Base-by-base conservation (phyloP, 1,284 basidiomycete species). In the Ceratorhiza oryzae-sativae region DNA sequence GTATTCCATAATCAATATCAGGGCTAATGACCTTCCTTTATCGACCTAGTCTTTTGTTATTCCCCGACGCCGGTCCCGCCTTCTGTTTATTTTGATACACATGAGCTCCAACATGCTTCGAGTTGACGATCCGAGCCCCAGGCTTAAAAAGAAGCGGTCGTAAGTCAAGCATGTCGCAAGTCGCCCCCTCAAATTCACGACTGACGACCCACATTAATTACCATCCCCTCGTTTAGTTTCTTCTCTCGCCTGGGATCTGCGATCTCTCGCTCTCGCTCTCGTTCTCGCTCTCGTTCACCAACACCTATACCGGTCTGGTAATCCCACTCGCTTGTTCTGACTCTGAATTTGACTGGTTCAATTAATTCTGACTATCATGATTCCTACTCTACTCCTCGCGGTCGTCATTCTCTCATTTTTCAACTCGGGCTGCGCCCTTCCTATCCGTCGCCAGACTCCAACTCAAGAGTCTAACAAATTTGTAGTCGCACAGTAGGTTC, bases 121-220 rank as follows among this genome's bases (percentile, higher is more conserved):
- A 42, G 51, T 68, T 30, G 65, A 68, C 25, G 34, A 23, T n/a
- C 27, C 41, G 20, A 55, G 49, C 34, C 27, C 45, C 32, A 18
- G 18, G 42, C 41, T 70, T 70, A 70, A 70, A 58, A 70, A 70
- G 67, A 70, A 70, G 46, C 53, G 67, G 42, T 70, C 67, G 67
- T 70, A 49, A 70, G 67, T 59, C 20, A 39, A 39, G 12, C 32
- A n/a, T 36, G 36, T 42, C 41, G 20, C 42, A 34, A 15, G 9
- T 36, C 15, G 32, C 18, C 32, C 18, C 18, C 67, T 27, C 53
- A 25, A 46, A 32, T 46, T 34, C 6, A 49, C 46, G 65, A 68
- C 65, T 51, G 15, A 70, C 67, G 42, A 30, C 42, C 27, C 42
- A 20, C 25, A 45, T 45, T 55, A 53, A 41, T 70, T 58, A 46